phyloP scores from a whole-genome alignment of 441 rosid genomes.

The Eugenia klotzschiana region DNA sequence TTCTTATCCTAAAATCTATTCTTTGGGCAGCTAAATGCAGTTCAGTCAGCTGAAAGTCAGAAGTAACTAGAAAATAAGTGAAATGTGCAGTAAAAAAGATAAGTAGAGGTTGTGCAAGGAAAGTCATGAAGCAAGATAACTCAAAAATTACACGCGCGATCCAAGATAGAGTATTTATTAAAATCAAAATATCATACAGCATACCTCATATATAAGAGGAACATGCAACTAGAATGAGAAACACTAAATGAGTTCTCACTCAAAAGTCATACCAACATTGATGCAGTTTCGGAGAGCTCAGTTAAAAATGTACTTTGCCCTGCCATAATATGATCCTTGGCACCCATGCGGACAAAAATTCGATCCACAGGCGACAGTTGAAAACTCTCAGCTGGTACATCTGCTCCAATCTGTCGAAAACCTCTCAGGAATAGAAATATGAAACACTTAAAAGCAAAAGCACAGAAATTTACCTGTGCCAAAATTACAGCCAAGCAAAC shows the following conservation, averaged over 20 bases:
- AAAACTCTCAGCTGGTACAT: slow-evolving; percentile 86
- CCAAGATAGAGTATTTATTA: neutral
- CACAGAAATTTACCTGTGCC: slow-evolving; percentile 55
- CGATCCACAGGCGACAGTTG: slow-evolving; percentile 74
- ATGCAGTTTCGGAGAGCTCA: slow-evolving; percentile 93
- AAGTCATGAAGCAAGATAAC: neutral
- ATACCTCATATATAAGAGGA: neutral
- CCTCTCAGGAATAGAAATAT: slow-evolving; percentile 3
- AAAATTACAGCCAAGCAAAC: slow-evolving; percentile 86
- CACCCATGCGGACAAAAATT: slow-evolving; percentile 95
- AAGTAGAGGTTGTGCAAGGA: neutral
- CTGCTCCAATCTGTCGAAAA: slow-evolving; percentile 66
- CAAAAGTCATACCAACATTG: slow-evolving; percentile 57
- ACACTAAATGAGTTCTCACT: neutral
- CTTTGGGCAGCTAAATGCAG: neutral
- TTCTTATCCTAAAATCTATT: neutral
- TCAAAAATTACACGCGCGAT: neutral
- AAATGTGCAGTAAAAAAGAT: neutral
- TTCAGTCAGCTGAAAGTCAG: neutral
- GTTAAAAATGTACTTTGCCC: slow-evolving; percentile 90
- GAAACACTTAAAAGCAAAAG: slow-evolving; percentile 1
- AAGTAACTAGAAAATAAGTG: neutral
- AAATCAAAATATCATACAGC: neutral
- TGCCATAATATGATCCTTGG: slow-evolving; percentile 90
- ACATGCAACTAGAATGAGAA: neutral